A percentile compares a stretch with the other conserved stretches of the same genome.
These are phyloP conservation scores for Vitis vinifera DNA, from an alignment of 164 flowering plant species.

Conservation along the genomic window ASM3070453v1 NC_081815.1:517501-518000, in stretches of 20 bases:
- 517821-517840: too few relatives aligned
- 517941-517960: slow-evolving; percentile 19
- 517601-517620: slow-evolving; percentile 56
- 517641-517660: slow-evolving; percentile 49
- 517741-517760: slow-evolving; percentile 69
- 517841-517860: neutral
- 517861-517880: neutral
- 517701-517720: slow-evolving; percentile 93
- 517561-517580: slow-evolving; percentile 62
- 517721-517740: slow-evolving; percentile 79
- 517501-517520: slow-evolving; percentile 14
- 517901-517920: neutral
- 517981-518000: neutral
- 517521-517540: slow-evolving; percentile 8
- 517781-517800: neutral
- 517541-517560: slow-evolving; percentile 15
- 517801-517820: too few relatives aligned
- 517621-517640: slow-evolving; percentile 72
- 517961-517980: slow-evolving; percentile 14
- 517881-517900: slow-evolving; percentile 6
- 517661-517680: slow-evolving; percentile 37
- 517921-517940: slow-evolving; percentile 20
- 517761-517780: slow-evolving; percentile 66
- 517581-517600: slow-evolving; percentile 73
- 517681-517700: slow-evolving; percentile 91